phyloP scores from a whole-genome alignment of 2,329 filamentous ascomycete species.

The Sporothrix pseudoabietina region DNA sequence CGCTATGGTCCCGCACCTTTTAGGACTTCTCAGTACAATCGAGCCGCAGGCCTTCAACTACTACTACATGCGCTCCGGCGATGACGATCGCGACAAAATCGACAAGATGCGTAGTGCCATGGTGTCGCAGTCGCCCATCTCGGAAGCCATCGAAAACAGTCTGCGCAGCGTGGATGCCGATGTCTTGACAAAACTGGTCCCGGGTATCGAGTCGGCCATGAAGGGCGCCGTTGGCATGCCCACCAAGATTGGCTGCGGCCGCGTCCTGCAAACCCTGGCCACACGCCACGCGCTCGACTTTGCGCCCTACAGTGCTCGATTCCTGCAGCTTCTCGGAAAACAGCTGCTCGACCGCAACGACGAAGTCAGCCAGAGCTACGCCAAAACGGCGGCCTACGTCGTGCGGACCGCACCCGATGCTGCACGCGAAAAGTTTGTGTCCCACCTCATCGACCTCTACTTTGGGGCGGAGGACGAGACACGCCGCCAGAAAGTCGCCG shows the following conservation, averaged over 20 bases:
- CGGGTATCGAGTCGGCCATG: slow-evolving; percentile 74
- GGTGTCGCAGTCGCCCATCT: slow-evolving; percentile 84
- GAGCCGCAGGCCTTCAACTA: slow-evolving; percentile 92
- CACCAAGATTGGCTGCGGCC: slow-evolving; percentile 87
- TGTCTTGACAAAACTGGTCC: slow-evolving; percentile 74
- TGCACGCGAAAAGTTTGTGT: slow-evolving; percentile 54
- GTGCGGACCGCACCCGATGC: slow-evolving; percentile 60
- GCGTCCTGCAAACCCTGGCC: slow-evolving; percentile 80
- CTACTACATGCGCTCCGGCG: slow-evolving; percentile 84
- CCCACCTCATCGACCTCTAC: slow-evolving; percentile 68
- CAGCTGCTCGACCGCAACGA: slow-evolving; percentile 84
- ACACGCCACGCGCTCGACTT: slow-evolving; percentile 78
- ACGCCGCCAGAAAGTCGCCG: slow-evolving; percentile 73
- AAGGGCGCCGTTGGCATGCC: slow-evolving; percentile 87
- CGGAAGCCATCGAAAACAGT: slow-evolving; percentile 87
- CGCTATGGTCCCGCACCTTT: slow-evolving; percentile 75
- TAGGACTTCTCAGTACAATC: slow-evolving; percentile 81
- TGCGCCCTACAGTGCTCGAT: slow-evolving; percentile 70
- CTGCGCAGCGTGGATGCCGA: slow-evolving; percentile 78
- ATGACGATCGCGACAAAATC: slow-evolving; percentile 84
- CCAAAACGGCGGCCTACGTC: slow-evolving; percentile 82
- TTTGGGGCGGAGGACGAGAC: slow-evolving; percentile 78
- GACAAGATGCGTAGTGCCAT: slow-evolving; percentile 82
- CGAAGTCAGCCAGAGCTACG: slow-evolving; percentile 87
- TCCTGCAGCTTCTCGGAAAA: slow-evolving; percentile 77